Conservation (phyloP, 169 alveolate genomes). For the Eimeria brunetti region DNA sequence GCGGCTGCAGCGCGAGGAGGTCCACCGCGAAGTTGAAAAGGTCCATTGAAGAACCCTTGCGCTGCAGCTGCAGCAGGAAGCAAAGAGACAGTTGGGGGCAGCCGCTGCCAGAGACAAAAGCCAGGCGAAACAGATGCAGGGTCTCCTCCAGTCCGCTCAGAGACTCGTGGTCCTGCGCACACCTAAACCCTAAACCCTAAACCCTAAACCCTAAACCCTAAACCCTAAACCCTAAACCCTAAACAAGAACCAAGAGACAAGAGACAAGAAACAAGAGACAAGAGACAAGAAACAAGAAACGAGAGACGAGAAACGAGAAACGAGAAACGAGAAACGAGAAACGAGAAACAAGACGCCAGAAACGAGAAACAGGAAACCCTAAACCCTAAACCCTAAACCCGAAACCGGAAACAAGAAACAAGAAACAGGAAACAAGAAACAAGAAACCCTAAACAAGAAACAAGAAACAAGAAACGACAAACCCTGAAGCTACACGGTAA, state of each 20-base stretch:
- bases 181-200: constrained; percentile 25
- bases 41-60: constrained; percentile 93
- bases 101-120: constrained; percentile 85
- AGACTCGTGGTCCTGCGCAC: constrained; percentile 83
- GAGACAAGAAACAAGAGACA: too few relatives aligned
- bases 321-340: not conserved
- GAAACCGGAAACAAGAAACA: not conserved
- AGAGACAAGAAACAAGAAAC: too few relatives aligned
- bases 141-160: constrained; percentile 81
- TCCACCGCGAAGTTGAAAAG: constrained; percentile 87
- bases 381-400: constrained; percentile 8
- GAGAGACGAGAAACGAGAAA: too few relatives aligned
- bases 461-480: not conserved
- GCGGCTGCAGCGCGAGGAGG: constrained; percentile 90
- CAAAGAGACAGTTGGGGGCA: constrained; percentile 86
- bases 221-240: constrained; percentile 9
- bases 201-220: not conserved
- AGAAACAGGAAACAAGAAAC: not conserved
- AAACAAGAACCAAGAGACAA: too few relatives aligned
- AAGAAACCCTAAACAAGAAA: not conserved
- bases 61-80: constrained; percentile 89
- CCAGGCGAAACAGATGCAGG: constrained; percentile 78
- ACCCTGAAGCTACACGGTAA: not conserved
- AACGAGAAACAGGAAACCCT: not conserved
- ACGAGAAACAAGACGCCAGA: not conserved